Evolutionary conservation across 345 rosid species (phyloP).

Genomic region (Angophora floribunda): DNA sequence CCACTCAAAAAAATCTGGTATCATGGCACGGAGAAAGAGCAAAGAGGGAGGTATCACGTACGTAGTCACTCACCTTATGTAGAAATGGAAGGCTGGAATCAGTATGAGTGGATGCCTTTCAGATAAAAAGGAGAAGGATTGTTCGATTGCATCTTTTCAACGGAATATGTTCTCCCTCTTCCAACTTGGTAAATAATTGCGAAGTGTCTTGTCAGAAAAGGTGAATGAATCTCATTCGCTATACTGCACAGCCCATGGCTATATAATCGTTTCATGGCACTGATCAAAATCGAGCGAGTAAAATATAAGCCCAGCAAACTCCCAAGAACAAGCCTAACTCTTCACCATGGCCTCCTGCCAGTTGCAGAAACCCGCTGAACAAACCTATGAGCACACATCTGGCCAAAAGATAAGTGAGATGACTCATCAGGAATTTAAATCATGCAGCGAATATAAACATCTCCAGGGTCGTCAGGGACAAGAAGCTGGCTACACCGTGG

Average conservation of each 20-base stretch:
- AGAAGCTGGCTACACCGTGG: background rate
- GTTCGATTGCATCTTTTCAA: background rate
- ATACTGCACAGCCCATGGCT: background rate
- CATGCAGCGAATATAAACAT: background rate
- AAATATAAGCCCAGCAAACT: background rate
- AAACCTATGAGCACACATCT: background rate
- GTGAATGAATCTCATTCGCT: background rate
- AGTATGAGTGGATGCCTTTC: background rate
- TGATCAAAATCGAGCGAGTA: background rate
- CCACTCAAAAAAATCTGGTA: background rate
- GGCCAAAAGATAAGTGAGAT: background rate
- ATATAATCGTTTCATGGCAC: background rate
- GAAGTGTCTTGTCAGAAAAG: background rate
- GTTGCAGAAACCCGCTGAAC: background rate
- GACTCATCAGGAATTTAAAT: background rate
- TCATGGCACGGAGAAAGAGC: background rate
- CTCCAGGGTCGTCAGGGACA: background rate
- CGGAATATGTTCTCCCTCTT: background rate
- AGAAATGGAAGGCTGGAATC: background rate
- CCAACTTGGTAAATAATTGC: background rate
- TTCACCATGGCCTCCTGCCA: constrained; percentile 3
- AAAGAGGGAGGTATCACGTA: background rate
- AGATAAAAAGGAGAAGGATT: background rate
- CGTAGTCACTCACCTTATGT: background rate
- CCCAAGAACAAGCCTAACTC: background rate